Conservation (phyloP, 345 rosid genomes). For the Mercurialis annua region DNA sequence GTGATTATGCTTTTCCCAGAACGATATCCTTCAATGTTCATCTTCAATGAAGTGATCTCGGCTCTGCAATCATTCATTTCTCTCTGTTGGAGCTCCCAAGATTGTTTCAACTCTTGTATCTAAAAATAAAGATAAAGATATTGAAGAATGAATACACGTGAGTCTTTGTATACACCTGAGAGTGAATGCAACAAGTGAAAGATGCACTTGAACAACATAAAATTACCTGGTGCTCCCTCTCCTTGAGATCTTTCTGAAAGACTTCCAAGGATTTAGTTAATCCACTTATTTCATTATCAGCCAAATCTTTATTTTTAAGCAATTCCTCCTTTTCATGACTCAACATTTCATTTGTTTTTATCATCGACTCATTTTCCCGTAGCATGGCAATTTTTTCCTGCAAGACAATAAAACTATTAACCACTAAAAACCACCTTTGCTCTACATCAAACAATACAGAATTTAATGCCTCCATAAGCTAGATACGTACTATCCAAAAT, state of each 20-base stretch:
- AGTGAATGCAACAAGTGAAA: constrained; percentile 13
- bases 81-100: constrained; percentile 65
- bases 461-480: constrained; percentile 7
- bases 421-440: neutral
- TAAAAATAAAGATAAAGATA: constrained; percentile 25
- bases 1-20: constrained; percentile 42
- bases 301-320: constrained; percentile 53
- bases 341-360: constrained; percentile 53
- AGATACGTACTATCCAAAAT: neutral
- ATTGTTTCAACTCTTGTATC: constrained; percentile 72
- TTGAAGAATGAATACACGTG: neutral
- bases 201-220: constrained; percentile 19
- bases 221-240: constrained; percentile 77
- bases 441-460: neutral
- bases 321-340: constrained; percentile 55
- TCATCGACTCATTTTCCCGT: constrained; percentile 60
- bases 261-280: constrained; percentile 67
- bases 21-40: constrained; percentile 82
- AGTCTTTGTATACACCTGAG: constrained; percentile 2
- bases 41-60: constrained; percentile 87
- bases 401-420: constrained; percentile 24
- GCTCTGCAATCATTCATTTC: constrained; percentile 86
- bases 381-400: constrained; percentile 96
- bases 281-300: constrained; percentile 66
- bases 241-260: constrained; percentile 76